phyloP scores from a whole-genome alignment of 495 filamentous ascomycete genomes.

The Lentithecium fluviatile region DNA sequence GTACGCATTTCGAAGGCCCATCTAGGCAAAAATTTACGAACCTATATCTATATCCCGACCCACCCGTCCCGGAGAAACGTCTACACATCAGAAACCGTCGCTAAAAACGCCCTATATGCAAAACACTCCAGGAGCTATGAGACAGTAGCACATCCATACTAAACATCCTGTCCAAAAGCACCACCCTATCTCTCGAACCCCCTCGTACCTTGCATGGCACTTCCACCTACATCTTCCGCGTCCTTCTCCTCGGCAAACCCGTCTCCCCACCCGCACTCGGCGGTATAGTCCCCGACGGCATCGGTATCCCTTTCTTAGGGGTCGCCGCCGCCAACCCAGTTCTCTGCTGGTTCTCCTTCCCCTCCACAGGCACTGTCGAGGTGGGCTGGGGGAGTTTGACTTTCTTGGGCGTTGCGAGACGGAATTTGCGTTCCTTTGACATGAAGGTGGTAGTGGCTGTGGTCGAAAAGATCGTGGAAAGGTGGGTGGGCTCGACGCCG shows the following conservation, averaged over 20 bases:
- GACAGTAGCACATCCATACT: no score
- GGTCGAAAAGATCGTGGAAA: background rate
- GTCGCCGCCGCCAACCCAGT: background rate
- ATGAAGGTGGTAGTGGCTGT: background rate
- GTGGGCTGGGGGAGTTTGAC: slow-evolving; percentile 20
- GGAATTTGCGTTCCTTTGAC: slow-evolving; percentile 29
- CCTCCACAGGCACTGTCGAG: slow-evolving; percentile 3
- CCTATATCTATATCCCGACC: no score
- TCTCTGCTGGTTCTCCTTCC: slow-evolving; percentile 27
- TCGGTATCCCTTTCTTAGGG: slow-evolving; percentile 24
- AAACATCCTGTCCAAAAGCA: no score
- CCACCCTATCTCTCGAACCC: background rate
- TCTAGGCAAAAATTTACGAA: no score
- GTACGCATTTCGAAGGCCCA: no score
- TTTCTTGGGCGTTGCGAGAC: slow-evolving; percentile 28
- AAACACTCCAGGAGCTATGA: no score
- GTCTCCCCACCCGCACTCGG: slow-evolving; percentile 18
- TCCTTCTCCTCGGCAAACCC: slow-evolving; percentile 28
- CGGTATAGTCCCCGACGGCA: slow-evolving; percentile 11
- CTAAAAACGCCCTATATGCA: no score
- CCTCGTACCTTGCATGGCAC: background rate
- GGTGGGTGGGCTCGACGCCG: slow-evolving; percentile 1
- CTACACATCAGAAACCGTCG: no score
- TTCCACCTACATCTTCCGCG: slow-evolving; percentile 13
- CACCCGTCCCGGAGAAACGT: no score